Base-by-base conservation (phyloP, 2,329 filamentous ascomycete genomes). In the Cercospora sojina region DNA sequence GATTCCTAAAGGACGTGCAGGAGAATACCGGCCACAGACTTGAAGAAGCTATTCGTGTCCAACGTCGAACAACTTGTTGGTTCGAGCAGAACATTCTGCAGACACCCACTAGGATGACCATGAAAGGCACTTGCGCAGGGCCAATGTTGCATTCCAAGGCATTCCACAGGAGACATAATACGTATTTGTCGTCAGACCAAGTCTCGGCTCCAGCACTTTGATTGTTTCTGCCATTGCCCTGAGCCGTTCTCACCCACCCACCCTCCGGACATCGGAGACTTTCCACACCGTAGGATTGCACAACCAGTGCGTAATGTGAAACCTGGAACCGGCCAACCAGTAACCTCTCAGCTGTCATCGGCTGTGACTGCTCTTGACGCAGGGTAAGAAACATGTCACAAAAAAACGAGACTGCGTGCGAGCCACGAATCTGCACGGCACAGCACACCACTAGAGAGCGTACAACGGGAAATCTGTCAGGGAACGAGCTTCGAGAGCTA, bases 81-180 rank as follows among this genome's bases (percentile, higher is more conserved):
- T 35, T 57, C 27, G 18, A 57, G 53, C 29, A 57, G 53, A 57
- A 57, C 53, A 57, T 57, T 57, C 53, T 57, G 29, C 29, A 57
- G 53, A 57, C 53, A 57, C 27, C 29, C 29, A 57, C 31, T 57
- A 57, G 53, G 6, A 20, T 8, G 25, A 57, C 27, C 29, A 57
- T 27, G 29, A 18, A 57, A 35, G 4, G 27, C n/a, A n/a, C 16
- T 20, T n/a, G 8, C 4, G 16, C 16, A 35, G 12, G 53, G 18
- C 27, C 16, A 57, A 35, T 35, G 31, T 35, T 13, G 16, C 7
- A 18, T 56, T 27, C 51, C 23, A 12, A 16, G 20, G 47, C 20
- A 20, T 27, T 10, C 4, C 47, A 51, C 18, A 51, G 20, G 47
- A 51, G 47, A 20, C 18, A 25, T 18, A 27, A 25, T 23, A 23